A percentile compares a stretch with the other conserved stretches of the same genome.
phyloP scores from a whole-genome alignment of 225 moss, liverwort and hornwort species.

The Thuidium tamariscinum region DNA sequence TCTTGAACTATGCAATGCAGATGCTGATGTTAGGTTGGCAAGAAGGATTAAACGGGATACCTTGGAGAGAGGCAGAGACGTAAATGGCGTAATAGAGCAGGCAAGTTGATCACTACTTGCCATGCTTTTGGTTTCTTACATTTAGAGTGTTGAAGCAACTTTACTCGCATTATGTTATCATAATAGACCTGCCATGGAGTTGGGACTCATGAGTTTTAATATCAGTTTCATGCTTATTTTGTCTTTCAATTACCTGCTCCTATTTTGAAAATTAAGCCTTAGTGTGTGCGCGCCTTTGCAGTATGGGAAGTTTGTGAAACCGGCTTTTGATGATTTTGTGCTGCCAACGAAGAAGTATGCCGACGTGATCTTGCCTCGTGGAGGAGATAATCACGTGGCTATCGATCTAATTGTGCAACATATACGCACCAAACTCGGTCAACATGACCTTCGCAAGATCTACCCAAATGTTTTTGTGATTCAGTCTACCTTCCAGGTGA shows the following conservation, averaged over 20 bases:
- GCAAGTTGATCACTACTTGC: not conserved
- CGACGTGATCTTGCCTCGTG: slow-evolving; percentile 90
- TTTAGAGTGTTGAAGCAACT: not conserved
- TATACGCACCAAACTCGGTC: slow-evolving; percentile 87
- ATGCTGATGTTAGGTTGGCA: slow-evolving; percentile 93
- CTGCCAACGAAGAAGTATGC: slow-evolving; percentile 94
- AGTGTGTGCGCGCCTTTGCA: not conserved
- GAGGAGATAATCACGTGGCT: slow-evolving; percentile 92
- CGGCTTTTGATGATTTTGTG: slow-evolving; percentile 90
- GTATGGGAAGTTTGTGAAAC: slow-evolving; percentile 97
- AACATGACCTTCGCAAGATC: slow-evolving; percentile 93
- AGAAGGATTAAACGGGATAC: slow-evolving; percentile 88
- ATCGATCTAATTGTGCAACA: slow-evolving; percentile 96
- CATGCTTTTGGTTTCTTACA: not conserved
- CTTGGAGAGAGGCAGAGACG: slow-evolving; percentile 83
- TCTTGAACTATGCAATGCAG: slow-evolving; percentile 26
- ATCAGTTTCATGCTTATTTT: not conserved
- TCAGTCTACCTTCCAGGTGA: slow-evolving; percentile 88
- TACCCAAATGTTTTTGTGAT: slow-evolving; percentile 94
- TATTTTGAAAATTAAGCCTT: not conserved
- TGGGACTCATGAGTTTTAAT: not conserved
- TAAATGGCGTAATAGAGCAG: slow-evolving; percentile 88
- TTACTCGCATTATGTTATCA: not conserved
- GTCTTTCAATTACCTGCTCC: not conserved
- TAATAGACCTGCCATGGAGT: not conserved